Evolutionary conservation across 106 monocot species (phyloP).

Genomic region (Platanthera guangdongensis): DNA sequence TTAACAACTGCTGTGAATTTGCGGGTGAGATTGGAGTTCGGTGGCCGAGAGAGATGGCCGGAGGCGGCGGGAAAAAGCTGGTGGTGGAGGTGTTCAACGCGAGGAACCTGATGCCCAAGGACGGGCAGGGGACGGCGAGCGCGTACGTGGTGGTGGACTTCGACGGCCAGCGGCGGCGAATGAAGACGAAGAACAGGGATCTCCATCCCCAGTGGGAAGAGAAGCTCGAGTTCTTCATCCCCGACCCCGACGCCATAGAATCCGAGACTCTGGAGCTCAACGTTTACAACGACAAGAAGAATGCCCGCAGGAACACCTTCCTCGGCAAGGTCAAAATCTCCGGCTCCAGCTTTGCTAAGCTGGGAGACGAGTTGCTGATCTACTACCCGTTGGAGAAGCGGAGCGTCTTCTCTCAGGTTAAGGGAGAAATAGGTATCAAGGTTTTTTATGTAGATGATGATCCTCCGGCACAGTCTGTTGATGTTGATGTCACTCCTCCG

Average conservation of each 20-base stretch:
- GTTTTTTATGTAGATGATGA: conserved; percentile 55
- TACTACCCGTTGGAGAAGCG: conserved; percentile 93
- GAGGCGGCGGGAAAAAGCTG: conserved; percentile 32
- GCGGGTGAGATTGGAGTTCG: too few relatives aligned
- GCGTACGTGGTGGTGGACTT: conserved; percentile 84
- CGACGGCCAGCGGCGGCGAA: conserved; percentile 81
- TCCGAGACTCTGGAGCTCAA: conserved; percentile 66
- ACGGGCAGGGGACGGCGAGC: conserved; percentile 89
- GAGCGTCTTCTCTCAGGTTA: conserved; percentile 90
- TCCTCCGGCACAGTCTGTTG: neutral
- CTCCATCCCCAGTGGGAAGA: conserved; percentile 92
- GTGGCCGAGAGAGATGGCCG: conserved; percentile 14
- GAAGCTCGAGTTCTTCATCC: conserved; percentile 76
- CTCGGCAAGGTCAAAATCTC: conserved; percentile 81
- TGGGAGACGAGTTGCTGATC: conserved; percentile 46
- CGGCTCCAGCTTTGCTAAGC: conserved; percentile 44
- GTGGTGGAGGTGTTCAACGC: conserved; percentile 81
- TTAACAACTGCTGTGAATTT: too few relatives aligned
- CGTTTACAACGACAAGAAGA: conserved; percentile 89
- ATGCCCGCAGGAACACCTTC: conserved; percentile 39
- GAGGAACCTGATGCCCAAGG: conserved; percentile 86
- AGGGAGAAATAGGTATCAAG: conserved; percentile 83
- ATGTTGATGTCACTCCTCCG: neutral
- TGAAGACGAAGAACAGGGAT: conserved; percentile 63
- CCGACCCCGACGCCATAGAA: conserved; percentile 56